Conservation (phyloP, 495 filamentous ascomycete genomes). For the Podospora pseudoanserina region DNA sequence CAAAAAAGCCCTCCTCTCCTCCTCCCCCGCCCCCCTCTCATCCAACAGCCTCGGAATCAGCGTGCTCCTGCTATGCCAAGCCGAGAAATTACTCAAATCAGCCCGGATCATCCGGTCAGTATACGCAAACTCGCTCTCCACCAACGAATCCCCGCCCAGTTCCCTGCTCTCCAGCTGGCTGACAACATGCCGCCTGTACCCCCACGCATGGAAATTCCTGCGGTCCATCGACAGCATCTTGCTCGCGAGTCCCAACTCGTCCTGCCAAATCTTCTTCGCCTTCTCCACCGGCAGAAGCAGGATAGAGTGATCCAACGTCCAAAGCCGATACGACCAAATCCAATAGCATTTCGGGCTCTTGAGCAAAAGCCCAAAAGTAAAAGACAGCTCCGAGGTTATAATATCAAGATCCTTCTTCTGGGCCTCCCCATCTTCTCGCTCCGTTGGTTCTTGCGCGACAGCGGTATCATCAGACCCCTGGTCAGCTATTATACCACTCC, state of each 20-base stretch:
- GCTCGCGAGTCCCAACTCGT: conserved; percentile 72
- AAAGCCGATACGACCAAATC: conserved; percentile 97
- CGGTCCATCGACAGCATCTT: conserved; percentile 85
- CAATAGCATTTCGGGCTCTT: conserved; percentile 97
- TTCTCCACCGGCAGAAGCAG: conserved; percentile 50
- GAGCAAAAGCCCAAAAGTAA: conserved; percentile 77
- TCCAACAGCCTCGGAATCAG: conserved; percentile 72
- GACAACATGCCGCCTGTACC: conserved; percentile 78
- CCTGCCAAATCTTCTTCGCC: conserved; percentile 70
- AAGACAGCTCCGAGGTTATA: conserved; percentile 63
- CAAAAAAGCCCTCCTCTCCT: conserved; percentile 62
- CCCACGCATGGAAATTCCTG: conserved; percentile 97
- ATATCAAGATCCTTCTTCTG: conserved; percentile 32
- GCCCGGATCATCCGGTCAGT: conserved; percentile 78
- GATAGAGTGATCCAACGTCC: conserved; percentile 73
- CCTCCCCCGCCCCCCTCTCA: conserved; percentile 60
- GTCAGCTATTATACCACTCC: conserved; percentile 55
- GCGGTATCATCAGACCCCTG: background rate
- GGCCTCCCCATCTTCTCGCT: conserved; percentile 7
- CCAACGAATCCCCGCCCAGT: conserved; percentile 55
- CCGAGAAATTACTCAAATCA: conserved; percentile 91
- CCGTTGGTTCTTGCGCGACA: background rate
- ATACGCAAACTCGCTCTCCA: conserved; percentile 80
- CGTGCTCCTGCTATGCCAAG: conserved; percentile 87
- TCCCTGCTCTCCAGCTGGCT: conserved; percentile 58